These are phyloP conservation scores for Flaveria trinervia DNA, from an alignment of 129 eudicot species.

Conservation along the genomic window DNA sequence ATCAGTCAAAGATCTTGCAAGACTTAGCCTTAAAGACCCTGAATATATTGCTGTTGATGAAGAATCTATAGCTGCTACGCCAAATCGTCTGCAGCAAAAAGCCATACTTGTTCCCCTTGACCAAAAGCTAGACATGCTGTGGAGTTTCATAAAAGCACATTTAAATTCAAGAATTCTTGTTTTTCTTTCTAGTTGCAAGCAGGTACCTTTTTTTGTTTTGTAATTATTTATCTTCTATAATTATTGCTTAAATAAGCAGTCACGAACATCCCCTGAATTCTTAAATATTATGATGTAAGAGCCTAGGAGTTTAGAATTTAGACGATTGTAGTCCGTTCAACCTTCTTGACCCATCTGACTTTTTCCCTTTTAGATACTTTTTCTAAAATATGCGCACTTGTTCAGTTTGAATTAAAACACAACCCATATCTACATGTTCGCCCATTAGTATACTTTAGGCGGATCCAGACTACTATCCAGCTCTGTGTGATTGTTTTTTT, in stretches of 20 bases:
- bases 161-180: constrained; percentile 79
- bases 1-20: constrained; percentile 85
- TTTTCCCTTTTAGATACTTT: not conserved
- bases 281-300: not conserved
- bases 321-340: not conserved
- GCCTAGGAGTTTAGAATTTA: not conserved
- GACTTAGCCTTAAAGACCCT: constrained; percentile 91
- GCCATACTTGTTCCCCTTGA: constrained; percentile 84
- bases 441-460: too few relatives aligned
- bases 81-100: constrained; percentile 64
- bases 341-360: not conserved
- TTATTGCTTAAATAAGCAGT: not conserved
- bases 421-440: not conserved
- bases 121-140: constrained; percentile 79
- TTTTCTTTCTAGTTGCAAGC: constrained; percentile 90
- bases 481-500: not conserved
- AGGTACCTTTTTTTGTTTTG: constrained; percentile 46
- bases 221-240: not conserved
- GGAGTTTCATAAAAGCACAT: constrained; percentile 91
- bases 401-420: not conserved
- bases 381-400: not conserved
- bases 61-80: constrained; percentile 77
- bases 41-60: constrained; percentile 92
- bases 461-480: too few relatives aligned
- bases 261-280: not conserved